Evolutionary conservation across 2,329 filamentous ascomycete genomes (phyloP), one percentile per base, ranked within the genome.

Genomic region (Nemania sp.): DNA sequence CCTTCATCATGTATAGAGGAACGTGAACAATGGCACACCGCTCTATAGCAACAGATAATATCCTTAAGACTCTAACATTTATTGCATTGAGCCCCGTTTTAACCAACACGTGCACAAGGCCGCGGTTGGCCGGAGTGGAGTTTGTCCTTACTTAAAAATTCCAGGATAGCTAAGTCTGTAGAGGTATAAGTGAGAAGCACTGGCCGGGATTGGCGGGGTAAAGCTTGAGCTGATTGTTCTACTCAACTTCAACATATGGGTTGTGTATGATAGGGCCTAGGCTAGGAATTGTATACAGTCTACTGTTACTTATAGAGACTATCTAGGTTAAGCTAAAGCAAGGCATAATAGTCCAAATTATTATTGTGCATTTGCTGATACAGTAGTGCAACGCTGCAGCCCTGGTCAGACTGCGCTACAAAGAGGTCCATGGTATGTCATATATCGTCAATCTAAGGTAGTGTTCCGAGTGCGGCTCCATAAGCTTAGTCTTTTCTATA

Each of bases 151-250:
- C n/a, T n/a, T n/a, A 43, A 20, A 55, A 18, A 29, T 27, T 29
- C 49, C 56, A 57, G 60, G 67, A 60, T 56, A 58, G 53, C 35
- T 59, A 52, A 15, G 26, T 24, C n/a, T n/a, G n/a, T n/a, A n/a
- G n/a, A 29, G 53, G 10, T 56, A 57, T 24, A 45, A 41, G 18
- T 49, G 26, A 52, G 38, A 26, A 18, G 38, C 26, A 22, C 26
- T 55, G 62, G 68, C 66, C 66, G 68, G 68, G 68, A 60, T 70
- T 69, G 66, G 69, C 66, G 69, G 69, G 66, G 66, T 56, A 54
- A 64, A 61, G 26, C 43, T 24, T 52, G 29, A 13, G 26, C 27
- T 63, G 54, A 45, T 53, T 59, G 54, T 63, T 6, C 4, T 35
- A 20, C 52, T 49, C 60, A 63, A 38, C 49, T 53, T 47, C 41